A percentile compares a stretch with the other conserved stretches of the same genome.
Conservation (phyloP, 139 green algal genomes). For the Pleodorina starrii region DNA sequence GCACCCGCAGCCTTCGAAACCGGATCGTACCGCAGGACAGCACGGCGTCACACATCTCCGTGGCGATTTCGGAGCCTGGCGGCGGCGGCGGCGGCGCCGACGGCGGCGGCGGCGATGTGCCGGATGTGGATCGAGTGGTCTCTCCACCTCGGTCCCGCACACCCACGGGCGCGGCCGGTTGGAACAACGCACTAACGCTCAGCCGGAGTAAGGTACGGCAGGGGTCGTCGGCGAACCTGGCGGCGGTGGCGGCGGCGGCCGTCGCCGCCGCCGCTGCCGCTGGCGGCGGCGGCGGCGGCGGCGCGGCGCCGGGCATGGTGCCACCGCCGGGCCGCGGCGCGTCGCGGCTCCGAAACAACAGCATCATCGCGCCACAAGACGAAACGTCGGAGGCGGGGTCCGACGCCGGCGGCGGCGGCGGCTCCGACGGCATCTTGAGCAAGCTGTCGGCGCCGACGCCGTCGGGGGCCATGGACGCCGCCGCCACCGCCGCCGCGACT, state of each 20-base stretch:
- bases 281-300: background rate
- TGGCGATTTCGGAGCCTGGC: background rate
- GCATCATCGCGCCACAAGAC: background rate
- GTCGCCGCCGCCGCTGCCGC: background rate
- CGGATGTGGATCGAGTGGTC: background rate
- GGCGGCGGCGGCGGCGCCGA: background rate
- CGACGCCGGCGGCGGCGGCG: background rate
- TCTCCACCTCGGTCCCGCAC: background rate
- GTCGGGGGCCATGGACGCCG: background rate
- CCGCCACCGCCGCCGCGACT: background rate
- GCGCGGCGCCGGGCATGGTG: background rate
- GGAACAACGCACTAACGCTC: background rate
- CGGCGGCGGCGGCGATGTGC: background rate
- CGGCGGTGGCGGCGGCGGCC: background rate
- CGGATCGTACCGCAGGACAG: slow-evolving; percentile 18
- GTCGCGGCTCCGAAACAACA: slow-evolving; percentile 20
- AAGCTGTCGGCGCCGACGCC: background rate
- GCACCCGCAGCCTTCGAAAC: background rate
- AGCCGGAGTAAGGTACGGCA: background rate
- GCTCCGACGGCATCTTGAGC: background rate
- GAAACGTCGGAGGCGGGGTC: background rate
- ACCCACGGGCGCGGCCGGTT: background rate
- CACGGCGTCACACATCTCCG: background rate
- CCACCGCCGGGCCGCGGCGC: background rate
- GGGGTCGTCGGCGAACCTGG: background rate